These are phyloP conservation scores for Lasiodiplodia theobromae DNA, from an alignment of 2,329 filamentous ascomycete genomes.

Conservation along the genomic window DNA sequence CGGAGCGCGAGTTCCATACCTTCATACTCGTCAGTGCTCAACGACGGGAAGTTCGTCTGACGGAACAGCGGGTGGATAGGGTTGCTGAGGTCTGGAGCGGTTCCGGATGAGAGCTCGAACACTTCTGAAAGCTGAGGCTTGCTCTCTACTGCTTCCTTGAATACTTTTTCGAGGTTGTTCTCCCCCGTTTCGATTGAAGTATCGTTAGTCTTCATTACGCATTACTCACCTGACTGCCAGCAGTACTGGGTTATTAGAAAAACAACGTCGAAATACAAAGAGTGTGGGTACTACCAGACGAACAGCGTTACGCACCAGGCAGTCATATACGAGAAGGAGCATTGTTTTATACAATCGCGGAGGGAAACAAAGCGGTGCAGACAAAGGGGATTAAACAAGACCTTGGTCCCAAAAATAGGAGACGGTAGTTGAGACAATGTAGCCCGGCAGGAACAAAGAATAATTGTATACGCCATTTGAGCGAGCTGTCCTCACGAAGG, in stretches of 20 bases:
- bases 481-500: not conserved
- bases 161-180: not conserved
- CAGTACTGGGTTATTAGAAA: not conserved
- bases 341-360: not conserved
- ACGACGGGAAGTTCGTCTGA: slow-evolving; percentile 9
- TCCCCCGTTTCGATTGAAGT: not conserved
- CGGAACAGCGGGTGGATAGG: slow-evolving; percentile 21
- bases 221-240: slow-evolving; percentile 23
- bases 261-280: not conserved
- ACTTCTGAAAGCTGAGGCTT: not conserved
- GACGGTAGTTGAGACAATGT: not conserved
- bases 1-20: slow-evolving; percentile 7
- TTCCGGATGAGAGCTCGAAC: not conserved
- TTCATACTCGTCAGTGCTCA: slow-evolving; percentile 14
- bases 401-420: slow-evolving; percentile 4
- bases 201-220: not conserved
- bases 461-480: not conserved
- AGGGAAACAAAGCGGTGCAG: not conserved
- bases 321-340: not conserved
- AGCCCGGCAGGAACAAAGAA: not conserved
- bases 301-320: not conserved
- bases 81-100: slow-evolving; percentile 10
- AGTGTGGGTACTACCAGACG: not conserved
- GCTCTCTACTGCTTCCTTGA: not conserved
- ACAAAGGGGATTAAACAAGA: slow-evolving; percentile 8